These are phyloP conservation scores for Rhodotorula toruloides DNA, from an alignment of 768 basidiomycete genomes.

Conservation along the genomic window DNA sequence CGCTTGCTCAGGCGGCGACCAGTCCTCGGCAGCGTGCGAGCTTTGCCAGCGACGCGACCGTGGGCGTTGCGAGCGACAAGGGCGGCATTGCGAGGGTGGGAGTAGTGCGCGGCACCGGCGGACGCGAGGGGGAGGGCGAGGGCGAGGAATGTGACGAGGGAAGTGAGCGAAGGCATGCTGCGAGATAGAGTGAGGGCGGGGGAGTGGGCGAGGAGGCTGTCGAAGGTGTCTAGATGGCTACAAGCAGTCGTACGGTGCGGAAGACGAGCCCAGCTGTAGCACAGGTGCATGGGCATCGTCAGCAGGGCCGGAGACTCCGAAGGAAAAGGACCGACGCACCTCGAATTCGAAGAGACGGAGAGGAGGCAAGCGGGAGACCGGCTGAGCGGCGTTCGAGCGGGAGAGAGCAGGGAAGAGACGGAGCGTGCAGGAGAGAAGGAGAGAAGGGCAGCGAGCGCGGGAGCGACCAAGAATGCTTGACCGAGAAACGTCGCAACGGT, in stretches of 20 bases:
- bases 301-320: too few species aligned
- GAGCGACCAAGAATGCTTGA: too few species aligned
- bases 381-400: not conserved
- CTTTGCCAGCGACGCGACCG: not conserved
- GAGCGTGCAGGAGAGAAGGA: too few species aligned
- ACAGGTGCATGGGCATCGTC: not conserved
- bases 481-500: too few species aligned
- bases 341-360: not conserved
- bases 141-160: not conserved
- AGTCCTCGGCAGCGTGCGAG: conserved; percentile 3
- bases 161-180: conserved; percentile 17
- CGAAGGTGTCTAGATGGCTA: too few species aligned
- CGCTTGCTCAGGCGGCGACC: conserved; percentile 5
- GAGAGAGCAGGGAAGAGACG: not conserved
- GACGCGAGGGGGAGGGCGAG: conserved; percentile 2
- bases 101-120: conserved; percentile 15
- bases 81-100: not conserved
- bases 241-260: not conserved
- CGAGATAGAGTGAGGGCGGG: not conserved
- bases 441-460: too few species aligned
- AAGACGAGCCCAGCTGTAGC: conserved; percentile 16
- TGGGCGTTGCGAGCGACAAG: not conserved
- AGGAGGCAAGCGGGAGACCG: not conserved
- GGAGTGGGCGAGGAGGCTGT: too few species aligned
- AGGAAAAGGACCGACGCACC: not conserved